Evolutionary conservation across 139 green algal genomes (phyloP), one percentile per base, ranked within the genome.

Genomic region (Dunaliella primolecta): DNA sequence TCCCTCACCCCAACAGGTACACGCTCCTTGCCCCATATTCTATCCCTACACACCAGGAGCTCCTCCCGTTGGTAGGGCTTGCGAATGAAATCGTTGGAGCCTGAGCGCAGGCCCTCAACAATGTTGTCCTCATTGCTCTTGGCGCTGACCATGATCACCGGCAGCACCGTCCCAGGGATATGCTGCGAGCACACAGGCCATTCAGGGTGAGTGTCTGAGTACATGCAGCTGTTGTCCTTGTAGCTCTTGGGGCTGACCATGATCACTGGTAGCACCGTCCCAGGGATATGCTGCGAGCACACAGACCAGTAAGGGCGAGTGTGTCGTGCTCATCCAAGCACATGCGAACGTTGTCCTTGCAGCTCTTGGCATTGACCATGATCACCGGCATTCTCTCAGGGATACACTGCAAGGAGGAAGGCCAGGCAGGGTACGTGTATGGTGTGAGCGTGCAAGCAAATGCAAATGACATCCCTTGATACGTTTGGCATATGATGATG

Each of bases 81-180:
- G 78, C 84, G 87, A 71, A 94, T 81, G 80, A 92, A 94, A 81
- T 94, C 91, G 71, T 94, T 94, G 86, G 84, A 89, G 70, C 91
- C 91, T 27, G 81, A 81, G 27, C 72, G 29, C 36, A 94, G 85
- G 0, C 91, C 91, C 72, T 90, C 83, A 30, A 92, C 86, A 71
- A 94, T 91, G 83, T 92, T 90, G 29, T 90, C 82, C 81, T 91
- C 84, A 24, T 89, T 85, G 31, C 35, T 87, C 82, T 91, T 91
- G 70, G 90, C 90, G 25, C 34, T 83, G 33, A 93, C 86, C 90
- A 93, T 94, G 75, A 94, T 94, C 77, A 94, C 81, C 0, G 91
- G 91, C 36, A 94, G 80, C 81, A 89, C 85, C 37, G 83, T 86
- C 31, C 83, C 71, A 27, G 87, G 87, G 25, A 88, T 87, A 64